Conservation (phyloP, 2,329 filamentous ascomycete species). For the Podosphaera leucotricha region DNA sequence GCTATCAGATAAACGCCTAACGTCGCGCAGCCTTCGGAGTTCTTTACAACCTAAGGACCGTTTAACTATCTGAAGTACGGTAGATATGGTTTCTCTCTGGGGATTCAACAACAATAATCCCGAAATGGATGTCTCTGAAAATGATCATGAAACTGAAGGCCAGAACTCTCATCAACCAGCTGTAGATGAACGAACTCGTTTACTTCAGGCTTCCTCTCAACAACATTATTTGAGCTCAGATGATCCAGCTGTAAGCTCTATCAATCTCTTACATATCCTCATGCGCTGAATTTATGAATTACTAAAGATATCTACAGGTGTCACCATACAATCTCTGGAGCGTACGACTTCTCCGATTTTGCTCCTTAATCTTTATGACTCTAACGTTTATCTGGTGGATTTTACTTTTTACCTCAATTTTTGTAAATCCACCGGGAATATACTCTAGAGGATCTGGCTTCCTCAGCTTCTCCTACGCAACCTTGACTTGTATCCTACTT, state of each 20-base stretch:
- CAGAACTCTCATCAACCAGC: conserved; percentile 15
- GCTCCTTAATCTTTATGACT: conserved; percentile 53
- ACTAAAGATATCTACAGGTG: conserved; percentile 20
- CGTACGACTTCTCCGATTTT: conserved; percentile 54
- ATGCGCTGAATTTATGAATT: background rate
- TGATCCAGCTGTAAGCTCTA: conserved; percentile 46
- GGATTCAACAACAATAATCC: conserved; percentile 22
- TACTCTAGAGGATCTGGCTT: conserved; percentile 79
- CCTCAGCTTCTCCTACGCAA: conserved; percentile 67
- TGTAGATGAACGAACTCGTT: conserved; percentile 30
- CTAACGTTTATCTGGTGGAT: conserved; percentile 84
- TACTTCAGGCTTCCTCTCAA: conserved; percentile 12
- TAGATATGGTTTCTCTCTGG: conserved; percentile 29
- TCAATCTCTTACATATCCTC: background rate
- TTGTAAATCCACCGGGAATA: conserved; percentile 72
- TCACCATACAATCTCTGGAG: conserved; percentile 91
- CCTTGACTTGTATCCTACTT: conserved; percentile 52
- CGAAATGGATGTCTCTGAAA: conserved; percentile 3
- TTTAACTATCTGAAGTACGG: background rate
- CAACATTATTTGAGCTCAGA: conserved; percentile 46
- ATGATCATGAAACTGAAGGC: conserved; percentile 3
- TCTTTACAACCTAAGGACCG: too few species aligned
- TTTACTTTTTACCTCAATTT: conserved; percentile 65
- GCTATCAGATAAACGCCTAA: too few species aligned
- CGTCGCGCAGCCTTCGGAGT: too few species aligned